Conservation (phyloP, 2,329 filamentous ascomycete species). For the Claviceps digitariae region DNA sequence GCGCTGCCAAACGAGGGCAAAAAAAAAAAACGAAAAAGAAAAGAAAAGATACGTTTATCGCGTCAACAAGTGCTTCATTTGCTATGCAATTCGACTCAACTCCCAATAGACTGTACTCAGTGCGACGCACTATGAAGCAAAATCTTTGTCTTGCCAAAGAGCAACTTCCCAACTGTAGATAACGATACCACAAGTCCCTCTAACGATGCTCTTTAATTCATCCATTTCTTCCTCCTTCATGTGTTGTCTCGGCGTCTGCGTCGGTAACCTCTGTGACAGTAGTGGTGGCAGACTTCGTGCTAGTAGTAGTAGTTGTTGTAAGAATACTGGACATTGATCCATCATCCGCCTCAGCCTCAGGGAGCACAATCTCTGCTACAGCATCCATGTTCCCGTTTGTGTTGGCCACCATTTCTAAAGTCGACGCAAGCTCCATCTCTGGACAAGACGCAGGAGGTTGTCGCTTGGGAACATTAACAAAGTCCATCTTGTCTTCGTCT, state of each 20-base stretch:
- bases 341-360: not conserved
- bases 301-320: not conserved
- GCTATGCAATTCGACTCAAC: not conserved
- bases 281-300: not conserved
- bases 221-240: not conserved
- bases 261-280: not conserved
- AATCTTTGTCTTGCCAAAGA: not conserved
- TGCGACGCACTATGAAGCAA: not conserved
- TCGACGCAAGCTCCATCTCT: conserved; percentile 4
- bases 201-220: not conserved
- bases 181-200: not conserved
- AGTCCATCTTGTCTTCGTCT: conserved; percentile 45
- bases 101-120: not conserved
- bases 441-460: conserved; percentile 9
- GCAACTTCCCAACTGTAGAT: not conserved
- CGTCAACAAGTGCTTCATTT: not conserved
- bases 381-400: conserved; percentile 14
- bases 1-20: not conserved
- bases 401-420: conserved; percentile 6
- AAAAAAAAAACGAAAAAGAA: not conserved
- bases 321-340: not conserved
- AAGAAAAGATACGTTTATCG: not conserved
- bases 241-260: not conserved
- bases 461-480: conserved; percentile 33
- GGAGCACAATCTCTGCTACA: not conserved